Conservation (phyloP, 495 filamentous ascomycete species). For the Hypomontagnella monticulosa region DNA sequence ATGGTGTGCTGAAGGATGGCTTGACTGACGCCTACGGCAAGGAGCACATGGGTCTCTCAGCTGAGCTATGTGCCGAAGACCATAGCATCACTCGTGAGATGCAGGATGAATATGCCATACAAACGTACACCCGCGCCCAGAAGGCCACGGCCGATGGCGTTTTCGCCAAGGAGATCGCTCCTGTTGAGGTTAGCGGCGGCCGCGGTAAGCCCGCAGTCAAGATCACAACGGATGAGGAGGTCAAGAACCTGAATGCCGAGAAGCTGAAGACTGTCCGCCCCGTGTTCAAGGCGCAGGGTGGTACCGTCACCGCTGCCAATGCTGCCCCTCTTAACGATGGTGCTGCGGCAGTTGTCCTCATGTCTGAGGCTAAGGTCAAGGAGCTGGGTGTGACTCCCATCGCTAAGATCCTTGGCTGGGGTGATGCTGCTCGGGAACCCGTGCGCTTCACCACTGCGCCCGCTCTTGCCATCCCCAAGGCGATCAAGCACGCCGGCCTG, state of each 20-base stretch:
- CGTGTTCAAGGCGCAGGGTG: constrained; percentile 81
- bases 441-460: constrained; percentile 96
- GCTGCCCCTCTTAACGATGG: constrained; percentile 96
- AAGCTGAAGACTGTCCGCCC: constrained; percentile 88
- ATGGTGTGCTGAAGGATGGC: constrained; percentile 92
- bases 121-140: constrained; percentile 90
- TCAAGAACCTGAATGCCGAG: constrained; percentile 94
- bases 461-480: constrained; percentile 95
- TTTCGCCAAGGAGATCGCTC: constrained; percentile 87
- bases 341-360: constrained; percentile 87
- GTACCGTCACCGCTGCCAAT: constrained; percentile 97
- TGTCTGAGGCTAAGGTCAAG: constrained; percentile 89
- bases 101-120: constrained; percentile 94
- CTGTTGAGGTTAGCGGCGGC: constrained; percentile 85
- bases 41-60: constrained; percentile 93
- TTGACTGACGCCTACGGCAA: constrained; percentile 89
- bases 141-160: constrained; percentile 78
- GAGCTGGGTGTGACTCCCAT: constrained; percentile 88
- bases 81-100: constrained; percentile 80
- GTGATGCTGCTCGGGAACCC: constrained; percentile 87
- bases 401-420: constrained; percentile 96
- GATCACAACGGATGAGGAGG: constrained; percentile 90
- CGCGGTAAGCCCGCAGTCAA: constrained; percentile 87
- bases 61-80: constrained; percentile 89
- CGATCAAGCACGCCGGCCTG: constrained; percentile 88